phyloP scores from a whole-genome alignment of 495 filamentous ascomycete genomes.

The Penicillium daleae region DNA sequence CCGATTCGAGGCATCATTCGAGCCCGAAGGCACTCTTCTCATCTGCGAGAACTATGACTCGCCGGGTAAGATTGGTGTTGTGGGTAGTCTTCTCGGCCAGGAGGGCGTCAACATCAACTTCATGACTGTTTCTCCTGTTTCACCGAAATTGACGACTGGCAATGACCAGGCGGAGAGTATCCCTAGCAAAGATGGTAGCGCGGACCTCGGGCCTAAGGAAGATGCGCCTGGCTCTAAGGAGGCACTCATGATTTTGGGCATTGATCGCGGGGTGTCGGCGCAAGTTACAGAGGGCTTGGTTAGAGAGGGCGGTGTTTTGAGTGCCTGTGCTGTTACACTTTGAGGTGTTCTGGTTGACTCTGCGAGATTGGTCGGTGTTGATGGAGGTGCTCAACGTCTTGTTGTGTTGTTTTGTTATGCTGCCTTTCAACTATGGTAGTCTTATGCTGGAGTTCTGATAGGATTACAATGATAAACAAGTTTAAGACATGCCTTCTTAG shows the following conservation, averaged over 20 bases:
- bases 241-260: slow-evolving; percentile 74
- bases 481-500: background rate
- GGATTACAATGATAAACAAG: background rate
- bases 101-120: slow-evolving; percentile 70
- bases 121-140: slow-evolving; percentile 67
- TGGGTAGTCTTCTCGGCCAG: slow-evolving; percentile 63
- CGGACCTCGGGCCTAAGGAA: background rate
- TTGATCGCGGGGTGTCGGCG: slow-evolving; percentile 59
- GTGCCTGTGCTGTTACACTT: slow-evolving; percentile 61
- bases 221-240: slow-evolving; percentile 44
- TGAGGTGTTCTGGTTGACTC: slow-evolving; percentile 21
- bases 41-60: slow-evolving; percentile 73
- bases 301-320: slow-evolving; percentile 60
- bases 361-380: background rate
- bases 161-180: slow-evolving; percentile 16
- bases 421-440: slow-evolving; percentile 13
- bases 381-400: slow-evolving; percentile 2
- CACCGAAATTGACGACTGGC: slow-evolving; percentile 18
- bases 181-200: slow-evolving; percentile 2
- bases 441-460: background rate
- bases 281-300: slow-evolving; percentile 59
- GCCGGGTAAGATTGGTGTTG: slow-evolving; percentile 73
- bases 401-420: background rate
- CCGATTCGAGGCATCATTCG: slow-evolving; percentile 65
- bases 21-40: slow-evolving; percentile 64